Evolutionary conservation across 2,329 filamentous ascomycete species (phyloP), one percentile per base, ranked within the genome.

Genomic region (Trichoderma oligosporum): DNA sequence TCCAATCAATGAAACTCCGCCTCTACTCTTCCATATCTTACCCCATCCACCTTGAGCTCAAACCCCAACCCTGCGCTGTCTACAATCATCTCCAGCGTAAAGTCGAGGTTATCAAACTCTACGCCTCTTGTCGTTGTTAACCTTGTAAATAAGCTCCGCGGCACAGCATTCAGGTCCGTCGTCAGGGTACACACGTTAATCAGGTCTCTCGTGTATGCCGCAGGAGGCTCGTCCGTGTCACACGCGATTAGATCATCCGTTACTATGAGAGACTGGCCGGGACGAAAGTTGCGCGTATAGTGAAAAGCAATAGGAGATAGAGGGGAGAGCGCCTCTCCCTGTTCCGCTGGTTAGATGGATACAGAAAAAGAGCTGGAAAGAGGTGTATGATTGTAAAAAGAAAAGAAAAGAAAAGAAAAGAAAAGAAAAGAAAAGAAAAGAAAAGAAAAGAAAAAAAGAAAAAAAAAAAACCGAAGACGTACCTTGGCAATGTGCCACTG

Each of bases 401-500:
- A 9, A 7, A 7, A 14, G 22, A 31, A n/a, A 22, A 18, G 5
- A 56, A 2, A 2, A 18, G 3, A 11, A 27, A 6, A 6, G 7
- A 24, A 55, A 42, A 72, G 29, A 4, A 4, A 18, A 6, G 29
- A 9, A 7, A 7, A 14, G 22, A 31, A n/a, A 22, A 18, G 5
- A 56, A 2, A 2, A 18, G 3, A 11, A 27, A 38, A 4, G 7
- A 18, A 6, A 36, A 9, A 7, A 7, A 14, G 22, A 31, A n/a
- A 22, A 18, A 5, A 56, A 2, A 2, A 18, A 4, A 11, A 27
- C 9, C 35, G 7, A 24, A 55, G 41, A 72, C 77, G 64, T 65
- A 85, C 86, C 80, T 90, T 91, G 60, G 84, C 82, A 68, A 91
- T 89, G 70, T 91, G 88, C 89, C 89, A 92, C 72, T 91, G 87